Base-by-base conservation (phyloP, 2,329 filamentous ascomycete species). In the Colletotrichum truncatum region DNA sequence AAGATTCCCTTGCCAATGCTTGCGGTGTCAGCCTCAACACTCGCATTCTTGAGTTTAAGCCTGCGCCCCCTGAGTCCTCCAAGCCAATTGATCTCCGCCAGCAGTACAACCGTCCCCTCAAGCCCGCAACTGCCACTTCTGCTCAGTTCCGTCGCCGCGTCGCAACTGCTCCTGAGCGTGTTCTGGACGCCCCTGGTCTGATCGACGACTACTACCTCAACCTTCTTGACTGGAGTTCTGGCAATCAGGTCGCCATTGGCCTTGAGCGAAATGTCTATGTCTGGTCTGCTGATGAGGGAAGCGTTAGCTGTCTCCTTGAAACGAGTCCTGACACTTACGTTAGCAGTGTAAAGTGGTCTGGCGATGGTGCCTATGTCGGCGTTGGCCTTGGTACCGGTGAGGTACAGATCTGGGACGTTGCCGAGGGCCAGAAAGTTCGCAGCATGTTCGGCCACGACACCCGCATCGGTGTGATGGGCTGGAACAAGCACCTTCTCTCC, bases 171-270 rank as follows among this genome's bases (percentile, higher is more conserved):
- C 96, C 96, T 10, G 96, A 99, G 81, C 93, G 96, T 69, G 96
- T 99, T 12, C 88, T 99, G 25, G 96, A 99, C 80, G 96, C 96
- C 4, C 96, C 96, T 6, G 96, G 95, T 60, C 89, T 99, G 56
- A 92, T 98, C 67, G 96, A 99, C 74, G 96, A 99, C 82, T 99
- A 98, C 87, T 99, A 99, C 79, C 91, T 99, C 73, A 99, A 99
- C 84, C 87, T 99, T 38, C 89, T 99, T 25, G 96, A 99, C 83
- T 99, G 96, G 96, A 97, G 94, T 76, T 96, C 94, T 6, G 91
- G 92, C 66, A 99, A 99, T 84, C 96, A 99, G 80, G 95, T 99
- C 58, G 96, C 96, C 51, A 98, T 99, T 76, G 96, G 95, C 62
- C 89, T 99, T 11, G 96, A 98, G 84, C 94, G 95, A 71, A 97